Evolutionary conservation across 257 asterid species (phyloP).

Genomic region (Thymus quinquecostatus): DNA sequence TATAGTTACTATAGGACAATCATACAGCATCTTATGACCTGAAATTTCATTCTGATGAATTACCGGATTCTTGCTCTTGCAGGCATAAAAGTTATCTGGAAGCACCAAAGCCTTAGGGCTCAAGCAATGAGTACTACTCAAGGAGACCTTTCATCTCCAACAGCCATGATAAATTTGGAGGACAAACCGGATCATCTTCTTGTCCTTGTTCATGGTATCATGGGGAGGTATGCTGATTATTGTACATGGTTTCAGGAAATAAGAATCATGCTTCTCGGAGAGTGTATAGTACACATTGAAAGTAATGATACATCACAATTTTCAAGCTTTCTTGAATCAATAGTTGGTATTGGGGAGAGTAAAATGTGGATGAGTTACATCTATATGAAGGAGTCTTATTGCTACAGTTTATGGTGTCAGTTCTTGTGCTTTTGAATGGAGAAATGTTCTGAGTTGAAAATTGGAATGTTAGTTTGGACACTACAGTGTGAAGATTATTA

Average conservation of each 20-base stretch:
- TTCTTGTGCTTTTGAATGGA: slow-evolving; percentile 2
- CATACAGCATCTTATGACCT: slow-evolving; percentile 16
- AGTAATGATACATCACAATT: neutral
- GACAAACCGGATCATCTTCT: slow-evolving; percentile 57
- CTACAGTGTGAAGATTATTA: neutral
- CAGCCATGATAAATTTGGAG: slow-evolving; percentile 33
- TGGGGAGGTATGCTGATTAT: slow-evolving; percentile 53
- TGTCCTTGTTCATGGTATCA: slow-evolving; percentile 63
- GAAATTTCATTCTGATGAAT: slow-evolving; percentile 12
- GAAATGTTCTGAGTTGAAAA: neutral
- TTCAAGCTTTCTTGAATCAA: slow-evolving; percentile 1
- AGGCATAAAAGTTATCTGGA: slow-evolving; percentile 47
- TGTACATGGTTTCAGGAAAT: slow-evolving; percentile 23
- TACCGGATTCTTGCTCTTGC: slow-evolving; percentile 13
- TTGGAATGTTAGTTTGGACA: neutral
- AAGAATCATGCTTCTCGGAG: neutral
- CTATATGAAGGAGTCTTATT: neutral
- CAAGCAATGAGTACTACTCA: slow-evolving; percentile 43
- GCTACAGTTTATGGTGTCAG: neutral
- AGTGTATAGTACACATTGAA: slow-evolving; percentile 20
- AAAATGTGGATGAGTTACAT: neutral
- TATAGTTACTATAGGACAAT: neutral
- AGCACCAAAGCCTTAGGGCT: slow-evolving; percentile 36
- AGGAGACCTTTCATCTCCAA: slow-evolving; percentile 41
- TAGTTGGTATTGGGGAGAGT: slow-evolving; percentile 16